Base-by-base conservation (phyloP, 164 flowering plant species). In the Macadamia tetraphylla region DNA sequence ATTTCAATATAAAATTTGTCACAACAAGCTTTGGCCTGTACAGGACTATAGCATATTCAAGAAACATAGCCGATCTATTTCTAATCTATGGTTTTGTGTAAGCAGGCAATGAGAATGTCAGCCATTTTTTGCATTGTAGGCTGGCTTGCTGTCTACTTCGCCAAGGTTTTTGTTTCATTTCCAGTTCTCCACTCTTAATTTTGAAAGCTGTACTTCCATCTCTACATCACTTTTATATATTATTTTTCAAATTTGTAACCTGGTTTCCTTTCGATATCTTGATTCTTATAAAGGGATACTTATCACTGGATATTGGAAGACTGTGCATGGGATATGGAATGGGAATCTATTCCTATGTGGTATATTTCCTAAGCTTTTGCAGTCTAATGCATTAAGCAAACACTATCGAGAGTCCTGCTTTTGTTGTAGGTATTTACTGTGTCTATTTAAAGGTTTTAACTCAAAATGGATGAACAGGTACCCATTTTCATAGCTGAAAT, bases 271-370 rank as follows among this genome's bases (percentile, higher is more conserved):
- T 30, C 18, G 23, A 29, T 9, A 13, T 31, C 11, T 55, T 29
- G n/a, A 23, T 43, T 14, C 70, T 2, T 29, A 11, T 49, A 63
- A 73, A 89, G 97, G 96, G 88, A 31, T 76, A 75, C 31, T 18
- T 79, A 65, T 57, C 82, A 42, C 77, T 94, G 64, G 96, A 94
- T 69, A 49, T 87, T 66, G 98, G 97, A 59, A 83, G 98, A 77
- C 48, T 89, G 48, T 85, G 84, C 66, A 83, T 83, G 1, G 98
- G 98, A 77, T 91, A 88, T 78, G 98, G 96, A 68, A 89, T 89
- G 80, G 98, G 98, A 60, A 84, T 81, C 62, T 80, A 84, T 67
- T 91, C 97, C n/a, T 91, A 87, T 69, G 94, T 89, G 87, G 98
- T 93, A 78, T 9, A 67, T 4, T 64, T 63, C 64, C 29, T 35